Evolutionary conservation across 2,329 filamentous ascomycete genomes (phyloP).

Genomic region (Periconia sp.): DNA sequence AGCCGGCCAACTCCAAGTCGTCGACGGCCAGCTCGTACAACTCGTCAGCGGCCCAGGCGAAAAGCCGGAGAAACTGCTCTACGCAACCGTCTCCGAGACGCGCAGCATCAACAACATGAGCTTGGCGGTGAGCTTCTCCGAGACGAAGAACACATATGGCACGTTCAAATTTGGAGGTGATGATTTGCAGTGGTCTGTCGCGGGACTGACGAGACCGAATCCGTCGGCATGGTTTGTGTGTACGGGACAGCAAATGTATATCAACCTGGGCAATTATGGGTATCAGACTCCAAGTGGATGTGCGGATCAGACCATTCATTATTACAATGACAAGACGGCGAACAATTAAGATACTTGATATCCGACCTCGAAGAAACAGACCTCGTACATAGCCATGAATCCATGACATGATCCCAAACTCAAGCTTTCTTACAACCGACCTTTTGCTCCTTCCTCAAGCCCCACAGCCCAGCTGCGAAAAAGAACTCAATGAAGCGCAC

Average conservation of each 20-base stretch:
- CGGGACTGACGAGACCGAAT: slow-evolving; percentile 60
- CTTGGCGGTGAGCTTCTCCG: slow-evolving; percentile 59
- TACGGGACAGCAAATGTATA: slow-evolving; percentile 57
- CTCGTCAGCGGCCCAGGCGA: slow-evolving; percentile 57
- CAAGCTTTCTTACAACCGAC: no score
- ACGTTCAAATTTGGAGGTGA: slow-evolving; percentile 65
- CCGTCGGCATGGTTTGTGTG: slow-evolving; percentile 66
- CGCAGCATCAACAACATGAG: slow-evolving; percentile 42
- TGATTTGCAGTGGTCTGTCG: slow-evolving; percentile 60
- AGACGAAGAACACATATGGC: slow-evolving; percentile 60
- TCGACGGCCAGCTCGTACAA: slow-evolving; percentile 62
- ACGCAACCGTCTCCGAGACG: slow-evolving; percentile 35
- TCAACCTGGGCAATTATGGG: slow-evolving; percentile 65
- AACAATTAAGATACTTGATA: slow-evolving; percentile 21
- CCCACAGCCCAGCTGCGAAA: no score
- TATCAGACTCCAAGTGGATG: slow-evolving; percentile 65
- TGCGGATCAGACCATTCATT: slow-evolving; percentile 61
- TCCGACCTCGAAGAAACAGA: neutral
- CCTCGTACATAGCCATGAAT: neutral
- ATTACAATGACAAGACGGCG: slow-evolving; percentile 45
- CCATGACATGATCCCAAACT: no score
- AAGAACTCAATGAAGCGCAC: no score
- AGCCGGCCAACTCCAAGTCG: slow-evolving; percentile 65
- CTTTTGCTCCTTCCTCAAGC: no score
- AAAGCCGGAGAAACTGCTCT: slow-evolving; percentile 48